phyloP scores from a whole-genome alignment of 2,329 filamentous ascomycete species.

The Fusarium sp. region DNA sequence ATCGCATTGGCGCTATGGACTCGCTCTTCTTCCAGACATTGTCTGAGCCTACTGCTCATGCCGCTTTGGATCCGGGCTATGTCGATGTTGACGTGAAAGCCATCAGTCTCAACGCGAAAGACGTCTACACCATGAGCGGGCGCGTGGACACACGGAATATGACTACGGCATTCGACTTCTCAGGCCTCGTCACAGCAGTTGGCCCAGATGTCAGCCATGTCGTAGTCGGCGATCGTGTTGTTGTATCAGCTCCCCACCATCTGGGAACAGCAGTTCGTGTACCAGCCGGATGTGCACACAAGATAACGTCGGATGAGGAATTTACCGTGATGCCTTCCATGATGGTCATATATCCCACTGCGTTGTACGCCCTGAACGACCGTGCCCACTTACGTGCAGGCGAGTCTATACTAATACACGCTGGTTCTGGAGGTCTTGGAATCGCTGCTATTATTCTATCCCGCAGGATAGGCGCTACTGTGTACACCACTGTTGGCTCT shows the following conservation, averaged over 20 bases:
- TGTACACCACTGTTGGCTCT: not conserved
- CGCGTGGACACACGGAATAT: not conserved
- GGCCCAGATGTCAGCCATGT: not conserved
- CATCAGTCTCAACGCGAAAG: not conserved
- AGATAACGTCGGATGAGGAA: rapidly evolving
- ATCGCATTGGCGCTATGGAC: not conserved
- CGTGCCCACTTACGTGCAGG: not conserved
- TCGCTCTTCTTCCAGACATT: not conserved
- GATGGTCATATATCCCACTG: not conserved
- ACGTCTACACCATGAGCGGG: not conserved
- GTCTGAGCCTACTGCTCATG: rapidly evolving
- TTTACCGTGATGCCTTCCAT: not conserved
- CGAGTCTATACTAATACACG: not conserved
- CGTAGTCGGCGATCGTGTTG: not conserved
- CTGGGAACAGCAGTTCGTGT: not conserved
- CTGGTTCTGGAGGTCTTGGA: not conserved
- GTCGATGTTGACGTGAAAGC: not conserved
- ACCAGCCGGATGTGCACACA: not conserved
- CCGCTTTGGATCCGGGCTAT: rapidly evolving
- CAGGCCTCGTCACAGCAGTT: not conserved
- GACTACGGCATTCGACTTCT: not conserved
- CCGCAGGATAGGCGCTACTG: not conserved
- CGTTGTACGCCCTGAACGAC: not conserved
- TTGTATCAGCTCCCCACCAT: not conserved
- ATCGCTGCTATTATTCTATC: not conserved